Base-by-base conservation (phyloP, 345 rosid genomes). In the Iberis pinnata region DNA sequence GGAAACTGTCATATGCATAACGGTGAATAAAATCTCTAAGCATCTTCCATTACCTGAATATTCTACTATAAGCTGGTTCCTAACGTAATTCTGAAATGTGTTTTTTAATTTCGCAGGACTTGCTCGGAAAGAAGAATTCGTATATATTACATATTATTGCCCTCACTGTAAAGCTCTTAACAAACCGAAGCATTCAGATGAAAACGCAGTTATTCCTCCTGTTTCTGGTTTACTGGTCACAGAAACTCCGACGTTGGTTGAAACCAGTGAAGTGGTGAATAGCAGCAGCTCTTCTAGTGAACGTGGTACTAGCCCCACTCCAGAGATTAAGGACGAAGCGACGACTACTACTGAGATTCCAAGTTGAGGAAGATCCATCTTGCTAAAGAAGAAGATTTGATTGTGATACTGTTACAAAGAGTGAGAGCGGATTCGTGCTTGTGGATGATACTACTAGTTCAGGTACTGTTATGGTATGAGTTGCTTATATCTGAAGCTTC, bases 1-100 rank as follows among this genome's bases (percentile, higher is more conserved):
- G 94, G 95, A 42, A 88, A 77, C 61, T 92, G 98, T 58, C 90
- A 72, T 53, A 85, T 81, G 94, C 98, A 92, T 71, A 92, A 88
- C 43, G 98, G 97, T 92, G 58, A 77, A 83, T 60, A 46, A 6
- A 45, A 37, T 59, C 9, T 51, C 16, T 11, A 29, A 20, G 55
- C 43, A 16, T 37, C 38, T 44, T 29, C 15, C 3, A 9, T 36
- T 33, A 2, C 47, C 1, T 24, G 33, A 2, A 1, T 40, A 31
- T 43, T 32, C 5, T 48, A 25, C 51, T 4, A 24, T 51, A 18
- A 40, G 29, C 15, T 55, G 27, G 47, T 19, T 44, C 18, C 20
- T 41, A 33, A 54, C 41, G 12, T 53, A 13, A 8, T 44, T 9
- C 9, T 48, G 46, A 11, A 47, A 31, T 47, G 26, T 61, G 52